These are phyloP conservation scores for Epichloe amarillans DNA, from an alignment of 2,329 filamentous ascomycete genomes.

Conservation along the genomic window DNA sequence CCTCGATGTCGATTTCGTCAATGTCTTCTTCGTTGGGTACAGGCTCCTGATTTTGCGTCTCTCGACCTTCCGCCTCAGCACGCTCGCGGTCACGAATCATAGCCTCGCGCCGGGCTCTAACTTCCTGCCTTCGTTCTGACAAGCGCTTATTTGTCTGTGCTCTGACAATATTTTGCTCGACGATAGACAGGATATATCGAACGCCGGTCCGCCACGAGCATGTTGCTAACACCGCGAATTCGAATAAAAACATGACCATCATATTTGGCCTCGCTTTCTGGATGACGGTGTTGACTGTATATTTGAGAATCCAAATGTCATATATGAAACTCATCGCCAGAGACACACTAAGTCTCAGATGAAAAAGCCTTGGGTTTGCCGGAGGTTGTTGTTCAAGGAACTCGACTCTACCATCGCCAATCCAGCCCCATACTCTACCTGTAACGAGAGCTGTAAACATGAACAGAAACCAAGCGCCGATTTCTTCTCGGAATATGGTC, in stretches of 20 bases:
- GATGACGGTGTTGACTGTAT: conserved; percentile 71
- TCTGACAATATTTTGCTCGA: conserved; percentile 63
- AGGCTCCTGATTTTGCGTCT: conserved; percentile 39
- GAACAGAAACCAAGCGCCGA: conserved; percentile 85
- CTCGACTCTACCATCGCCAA: conserved; percentile 88
- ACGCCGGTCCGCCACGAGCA: conserved; percentile 66
- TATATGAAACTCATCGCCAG: conserved; percentile 68
- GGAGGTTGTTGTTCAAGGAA: conserved; percentile 91
- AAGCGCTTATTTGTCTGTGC: conserved; percentile 60
- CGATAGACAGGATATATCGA: conserved; percentile 66
- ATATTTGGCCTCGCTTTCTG: conserved; percentile 86
- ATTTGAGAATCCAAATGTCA: conserved; percentile 66
- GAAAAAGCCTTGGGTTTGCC: conserved; percentile 76
- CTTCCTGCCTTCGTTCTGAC: conserved; percentile 53
- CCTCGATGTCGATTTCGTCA: conserved; percentile 88
- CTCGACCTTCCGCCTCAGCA: conserved; percentile 39
- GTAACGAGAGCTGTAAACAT: conserved; percentile 93
- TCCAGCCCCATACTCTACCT: conserved; percentile 98
- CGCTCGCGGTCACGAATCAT: conserved; percentile 36
- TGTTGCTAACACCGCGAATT: conserved; percentile 79
- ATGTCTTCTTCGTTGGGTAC: conserved; percentile 59
- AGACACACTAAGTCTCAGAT: conserved; percentile 66
- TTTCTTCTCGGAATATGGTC: conserved; percentile 94
- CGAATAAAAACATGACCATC: conserved; percentile 99
- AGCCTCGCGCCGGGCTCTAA: conserved; percentile 43